Evolutionary conservation across 2,329 filamentous ascomycete genomes (phyloP), one percentile per base, ranked within the genome.

Genomic region (Biscogniauxia marginata): DNA sequence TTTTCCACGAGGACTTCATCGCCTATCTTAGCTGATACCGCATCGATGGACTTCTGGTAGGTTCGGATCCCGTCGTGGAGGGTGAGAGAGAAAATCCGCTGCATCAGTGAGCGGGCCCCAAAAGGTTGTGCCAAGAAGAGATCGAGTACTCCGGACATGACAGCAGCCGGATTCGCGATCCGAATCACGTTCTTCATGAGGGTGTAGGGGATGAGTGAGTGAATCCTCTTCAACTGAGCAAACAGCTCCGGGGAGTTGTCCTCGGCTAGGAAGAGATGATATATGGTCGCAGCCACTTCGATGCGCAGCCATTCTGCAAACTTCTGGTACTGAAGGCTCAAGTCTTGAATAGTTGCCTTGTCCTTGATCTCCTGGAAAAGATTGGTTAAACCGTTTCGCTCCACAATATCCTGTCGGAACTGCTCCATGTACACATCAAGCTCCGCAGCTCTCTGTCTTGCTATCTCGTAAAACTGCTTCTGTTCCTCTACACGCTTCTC

Each of bases 251-350:
- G 93, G 0, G 93, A 97, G 73, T 99, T 99, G 75, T 99, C 95
- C 72, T 99, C 95, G 5, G 95, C 95, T 46, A 99, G 82, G 80
- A 99, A 99, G 30, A 99, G 80, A 72, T 99, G 95, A 70, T 99
- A 99, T 57, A 98, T 86, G 20, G 95, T 97, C 44, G 95, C 95
- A 21, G 95, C 95, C 49, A 99, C 88, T 75, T 99, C 95, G 68
- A 99, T 99, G 43, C 95, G 88, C 50, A 98, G 79, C 95, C 95
- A 99, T 73, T 99, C 95, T 18, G 93, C 93, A 70, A 99, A 98
- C 72, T 98, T 99, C 69, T 95, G 90, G 73, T 98, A 98, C 71
- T 98, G 93, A 9, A 96, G 88, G 68, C 91, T 96, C 52, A 99
- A 82, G 64, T 97, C 91, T 61, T 85, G 83, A 52, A 99, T 93